Evolutionary conservation across 225 moss, liverwort and hornwort species (phyloP).

Genomic region (Sphagnum tenellum): DNA sequence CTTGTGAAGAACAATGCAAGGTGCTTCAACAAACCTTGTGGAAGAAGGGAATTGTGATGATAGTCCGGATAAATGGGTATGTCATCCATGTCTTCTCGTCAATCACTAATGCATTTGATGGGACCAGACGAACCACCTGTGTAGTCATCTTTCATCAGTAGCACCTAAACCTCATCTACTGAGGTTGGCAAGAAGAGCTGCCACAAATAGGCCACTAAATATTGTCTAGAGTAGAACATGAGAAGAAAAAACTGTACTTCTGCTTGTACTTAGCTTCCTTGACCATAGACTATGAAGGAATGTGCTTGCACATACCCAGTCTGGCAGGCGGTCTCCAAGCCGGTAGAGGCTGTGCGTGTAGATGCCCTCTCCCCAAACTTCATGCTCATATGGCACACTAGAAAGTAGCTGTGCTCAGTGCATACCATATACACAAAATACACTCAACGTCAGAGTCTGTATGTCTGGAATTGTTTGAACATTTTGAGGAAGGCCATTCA

Average conservation of each 20-base stretch:
- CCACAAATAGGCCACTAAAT: no score
- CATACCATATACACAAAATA: not conserved
- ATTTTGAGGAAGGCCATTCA: no score
- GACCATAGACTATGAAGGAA: no score
- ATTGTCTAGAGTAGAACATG: no score
- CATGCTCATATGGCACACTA: slow-evolving; percentile 69
- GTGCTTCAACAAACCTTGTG: slow-evolving; percentile 46
- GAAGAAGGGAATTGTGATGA: slow-evolving; percentile 89
- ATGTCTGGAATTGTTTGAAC: no score
- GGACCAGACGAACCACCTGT: slow-evolving; percentile 60
- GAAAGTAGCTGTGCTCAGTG: slow-evolving; percentile 71
- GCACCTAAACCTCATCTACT: no score
- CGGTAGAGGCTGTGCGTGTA: slow-evolving; percentile 89
- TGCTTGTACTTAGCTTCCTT: no score
- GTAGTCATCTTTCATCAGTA: no score
- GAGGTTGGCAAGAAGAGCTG: no score
- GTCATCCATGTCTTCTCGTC: slow-evolving; percentile 99
- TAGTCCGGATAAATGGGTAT: slow-evolving; percentile 70
- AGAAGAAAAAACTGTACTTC: no score
- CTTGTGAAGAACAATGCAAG: no score
- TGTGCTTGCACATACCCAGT: slow-evolving; percentile 51
- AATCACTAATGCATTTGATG: slow-evolving; percentile 85
- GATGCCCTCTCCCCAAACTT: slow-evolving; percentile 79
- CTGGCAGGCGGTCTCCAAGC: slow-evolving; percentile 87
- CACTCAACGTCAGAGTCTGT: no score